Evolutionary conservation across 2,329 filamentous ascomycete species (phyloP).

Genomic region (Acrocalymma vagum): DNA sequence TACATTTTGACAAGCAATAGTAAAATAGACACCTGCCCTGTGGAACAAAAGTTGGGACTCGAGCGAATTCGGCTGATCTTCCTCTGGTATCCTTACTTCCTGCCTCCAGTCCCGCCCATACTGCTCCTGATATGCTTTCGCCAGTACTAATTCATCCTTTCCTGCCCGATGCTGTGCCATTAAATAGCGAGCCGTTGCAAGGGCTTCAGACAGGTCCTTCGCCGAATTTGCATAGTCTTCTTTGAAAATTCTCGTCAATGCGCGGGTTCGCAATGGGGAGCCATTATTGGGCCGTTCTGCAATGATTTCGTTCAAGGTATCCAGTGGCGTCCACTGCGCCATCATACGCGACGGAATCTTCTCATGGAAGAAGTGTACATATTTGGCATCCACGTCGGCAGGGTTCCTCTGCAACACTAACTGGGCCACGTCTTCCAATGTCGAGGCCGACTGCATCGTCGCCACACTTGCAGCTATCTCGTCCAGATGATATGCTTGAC

Average conservation of each 20-base stretch:
- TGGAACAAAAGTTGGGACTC: conserved; percentile 80
- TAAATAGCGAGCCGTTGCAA: conserved; percentile 64
- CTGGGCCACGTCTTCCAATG: conserved; percentile 78
- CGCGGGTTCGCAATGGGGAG: conserved; percentile 75
- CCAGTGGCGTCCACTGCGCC: conserved; percentile 74
- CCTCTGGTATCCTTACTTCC: conserved; percentile 63
- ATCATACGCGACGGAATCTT: conserved; percentile 82
- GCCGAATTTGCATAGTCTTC: conserved; percentile 75
- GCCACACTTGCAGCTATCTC: conserved; percentile 85
- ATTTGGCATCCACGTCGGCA: conserved; percentile 77
- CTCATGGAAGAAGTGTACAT: conserved; percentile 93
- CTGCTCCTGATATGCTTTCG: conserved; percentile 52
- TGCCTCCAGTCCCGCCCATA: conserved; percentile 57
- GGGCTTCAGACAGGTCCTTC: conserved; percentile 73
- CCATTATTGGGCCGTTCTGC: conserved; percentile 68
- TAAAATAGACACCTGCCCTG: conserved; percentile 75
- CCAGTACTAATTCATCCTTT: conserved; percentile 62
- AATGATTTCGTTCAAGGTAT: conserved; percentile 74
- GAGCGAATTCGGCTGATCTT: conserved; percentile 77
- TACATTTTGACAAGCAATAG: conserved; percentile 73
- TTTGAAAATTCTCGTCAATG: conserved; percentile 78
- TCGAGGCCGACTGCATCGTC: conserved; percentile 81
- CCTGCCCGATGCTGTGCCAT: conserved; percentile 61
- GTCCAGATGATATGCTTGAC: conserved; percentile 79
- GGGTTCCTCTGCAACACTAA: conserved; percentile 75